Evolutionary conservation across 192 early-diverging fungal genomes (phyloP).

Genomic region (Backusella parvicylindrica): DNA sequence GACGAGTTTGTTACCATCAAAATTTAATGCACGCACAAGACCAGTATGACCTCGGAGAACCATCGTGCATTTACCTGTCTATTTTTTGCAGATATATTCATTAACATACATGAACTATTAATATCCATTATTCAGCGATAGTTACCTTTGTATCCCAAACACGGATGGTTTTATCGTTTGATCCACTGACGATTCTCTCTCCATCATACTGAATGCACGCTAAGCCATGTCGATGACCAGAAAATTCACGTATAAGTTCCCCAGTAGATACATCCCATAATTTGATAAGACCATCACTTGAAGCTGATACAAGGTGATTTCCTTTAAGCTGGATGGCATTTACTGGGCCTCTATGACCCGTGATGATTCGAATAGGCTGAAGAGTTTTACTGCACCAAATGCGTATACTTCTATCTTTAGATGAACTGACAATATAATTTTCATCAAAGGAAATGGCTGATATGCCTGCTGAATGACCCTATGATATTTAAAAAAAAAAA

Average conservation of each 20-base stretch:
- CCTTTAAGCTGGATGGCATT: constrained; percentile 87
- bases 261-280: constrained; percentile 73
- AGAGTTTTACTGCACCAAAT: constrained; percentile 77
- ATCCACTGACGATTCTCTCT: constrained; percentile 74
- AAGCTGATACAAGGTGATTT: constrained; percentile 71
- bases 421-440: constrained; percentile 80
- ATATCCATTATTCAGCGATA: constrained; percentile 7
- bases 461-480: constrained; percentile 78
- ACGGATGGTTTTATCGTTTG: constrained; percentile 73
- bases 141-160: constrained; percentile 62
- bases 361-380: constrained; percentile 62
- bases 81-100: not conserved
- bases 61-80: constrained; percentile 57
- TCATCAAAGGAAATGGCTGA: constrained; percentile 85
- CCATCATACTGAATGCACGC: constrained; percentile 92
- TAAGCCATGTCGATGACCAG: constrained; percentile 78
- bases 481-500: not conserved
- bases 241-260: constrained; percentile 60
- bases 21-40: constrained; percentile 83
- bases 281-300: constrained; percentile 81
- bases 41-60: constrained; percentile 65
- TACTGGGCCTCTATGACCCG: constrained; percentile 93
- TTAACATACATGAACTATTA: constrained; percentile 22
- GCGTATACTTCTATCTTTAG: constrained; percentile 91
- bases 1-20: constrained; percentile 77